These are phyloP conservation scores for Croton setiger DNA, from an alignment of 441 rosid genomes.

Conservation along the genomic window DNA sequence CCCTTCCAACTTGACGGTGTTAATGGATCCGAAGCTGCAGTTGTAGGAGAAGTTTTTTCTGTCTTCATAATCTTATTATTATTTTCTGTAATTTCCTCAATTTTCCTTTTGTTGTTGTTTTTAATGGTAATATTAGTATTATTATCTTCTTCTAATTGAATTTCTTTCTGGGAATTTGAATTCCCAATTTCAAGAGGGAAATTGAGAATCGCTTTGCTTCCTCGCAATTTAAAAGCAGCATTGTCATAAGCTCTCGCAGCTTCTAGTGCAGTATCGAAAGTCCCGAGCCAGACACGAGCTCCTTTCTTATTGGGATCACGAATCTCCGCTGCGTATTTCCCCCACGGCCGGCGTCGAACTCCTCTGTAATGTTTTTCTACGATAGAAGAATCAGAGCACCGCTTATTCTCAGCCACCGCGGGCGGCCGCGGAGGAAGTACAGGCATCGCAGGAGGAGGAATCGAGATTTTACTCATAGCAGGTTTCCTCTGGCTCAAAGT, in stretches of 20 bases:
- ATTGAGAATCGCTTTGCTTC: constrained; percentile 67
- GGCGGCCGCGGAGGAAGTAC: constrained; percentile 14
- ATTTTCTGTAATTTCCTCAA: constrained; percentile 20
- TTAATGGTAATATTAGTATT: not conserved
- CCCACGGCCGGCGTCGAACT: constrained; percentile 91
- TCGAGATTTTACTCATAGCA: constrained; percentile 45
- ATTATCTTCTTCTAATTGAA: constrained; percentile 2
- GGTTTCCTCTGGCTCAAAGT: constrained; percentile 63
- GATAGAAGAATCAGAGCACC: not conserved
- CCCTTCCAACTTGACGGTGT: constrained; percentile 87
- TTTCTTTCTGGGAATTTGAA: constrained; percentile 1
- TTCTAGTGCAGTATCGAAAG: constrained; percentile 70
- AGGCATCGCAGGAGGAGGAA: constrained; percentile 33
- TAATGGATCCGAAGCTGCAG: constrained; percentile 34
- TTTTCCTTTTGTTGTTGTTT: constrained; percentile 39
- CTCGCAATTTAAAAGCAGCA: constrained; percentile 75
- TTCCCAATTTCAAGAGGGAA: constrained; percentile 60
- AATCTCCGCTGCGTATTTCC: constrained; percentile 94
- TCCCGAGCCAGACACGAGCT: constrained; percentile 91
- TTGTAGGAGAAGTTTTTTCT: constrained; percentile 25
- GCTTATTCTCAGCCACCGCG: not conserved
- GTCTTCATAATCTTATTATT: constrained; percentile 36
- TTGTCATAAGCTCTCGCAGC: constrained; percentile 82
- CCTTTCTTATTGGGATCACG: constrained; percentile 89
- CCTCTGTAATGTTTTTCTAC: constrained; percentile 69